Percentiles rank a stretch among this genome's conserved stretches.
phyloP scores from a whole-genome alignment of 495 filamentous ascomycete genomes.

The Neurospora sublineolata region DNA sequence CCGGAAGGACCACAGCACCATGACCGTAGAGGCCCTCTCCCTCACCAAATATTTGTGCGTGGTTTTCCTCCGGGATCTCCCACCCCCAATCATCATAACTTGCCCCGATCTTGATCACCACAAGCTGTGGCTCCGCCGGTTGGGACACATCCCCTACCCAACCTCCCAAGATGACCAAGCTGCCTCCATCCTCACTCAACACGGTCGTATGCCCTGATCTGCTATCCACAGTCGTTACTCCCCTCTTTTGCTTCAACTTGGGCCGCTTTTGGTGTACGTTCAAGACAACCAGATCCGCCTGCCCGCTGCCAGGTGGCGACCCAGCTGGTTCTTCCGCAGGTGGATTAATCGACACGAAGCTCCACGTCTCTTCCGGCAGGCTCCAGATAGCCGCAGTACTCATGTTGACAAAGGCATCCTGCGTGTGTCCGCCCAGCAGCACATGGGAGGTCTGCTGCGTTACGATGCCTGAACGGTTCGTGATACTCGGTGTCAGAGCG shows the following conservation, averaged over 20 bases:
- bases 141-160: constrained; percentile 75
- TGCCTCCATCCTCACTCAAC: constrained; percentile 61
- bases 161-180: constrained; percentile 68
- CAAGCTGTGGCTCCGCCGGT: constrained; percentile 70
- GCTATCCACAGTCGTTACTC: constrained; percentile 45
- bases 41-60: constrained; percentile 9
- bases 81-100: constrained; percentile 70
- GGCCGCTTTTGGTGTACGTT: not conserved
- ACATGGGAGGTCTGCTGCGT: constrained; percentile 65
- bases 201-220: constrained; percentile 80
- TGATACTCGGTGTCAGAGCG: constrained; percentile 42
- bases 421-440: constrained; percentile 77
- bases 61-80: constrained; percentile 44
- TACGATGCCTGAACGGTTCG: constrained; percentile 45
- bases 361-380: constrained; percentile 77
- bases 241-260: not conserved
- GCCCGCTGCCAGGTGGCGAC: not conserved
- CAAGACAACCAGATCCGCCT: constrained; percentile 1
- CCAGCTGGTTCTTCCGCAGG: constrained; percentile 28
- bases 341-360: constrained; percentile 51
- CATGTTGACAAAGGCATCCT: constrained; percentile 82
- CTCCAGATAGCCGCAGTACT: constrained; percentile 79
- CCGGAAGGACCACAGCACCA: constrained; percentile 70
- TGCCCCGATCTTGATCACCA: constrained; percentile 57
- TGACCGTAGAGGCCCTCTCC: constrained; percentile 67